phyloP scores from a whole-genome alignment of 129 eudicot species.

The Centaurea solstitialis region DNA sequence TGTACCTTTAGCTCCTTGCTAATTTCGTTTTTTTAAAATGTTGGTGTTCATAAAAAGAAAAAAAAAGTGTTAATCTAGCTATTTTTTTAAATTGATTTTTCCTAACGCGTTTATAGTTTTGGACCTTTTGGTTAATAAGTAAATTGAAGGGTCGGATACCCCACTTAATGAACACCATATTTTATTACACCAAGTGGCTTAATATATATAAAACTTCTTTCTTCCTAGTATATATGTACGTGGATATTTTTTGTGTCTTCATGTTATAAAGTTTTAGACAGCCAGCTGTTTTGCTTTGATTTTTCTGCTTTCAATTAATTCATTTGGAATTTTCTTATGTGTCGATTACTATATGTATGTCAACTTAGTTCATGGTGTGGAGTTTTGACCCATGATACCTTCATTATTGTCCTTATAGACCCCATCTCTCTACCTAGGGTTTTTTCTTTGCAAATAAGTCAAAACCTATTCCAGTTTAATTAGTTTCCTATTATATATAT shows the following conservation, averaged over 20 bases:
- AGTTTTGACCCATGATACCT: slow-evolving; percentile 27
- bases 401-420: slow-evolving; percentile 18
- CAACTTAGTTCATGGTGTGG: slow-evolving; percentile 24
- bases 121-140: too few species aligned
- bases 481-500: too few species aligned
- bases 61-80: too few species aligned
- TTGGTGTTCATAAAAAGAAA: too few species aligned
- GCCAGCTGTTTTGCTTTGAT: slow-evolving; percentile 25
- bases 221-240: background rate
- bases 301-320: slow-evolving; percentile 4
- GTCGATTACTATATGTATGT: slow-evolving; percentile 15
- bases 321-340: background rate
- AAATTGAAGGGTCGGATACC: too few species aligned
- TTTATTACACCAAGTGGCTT: slow-evolving; percentile 32
- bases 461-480: background rate
- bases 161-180: too few species aligned
- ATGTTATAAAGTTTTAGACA: slow-evolving; percentile 7
- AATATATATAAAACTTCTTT: slow-evolving; percentile 1
- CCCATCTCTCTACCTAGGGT: slow-evolving; percentile 23
- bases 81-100: too few species aligned
- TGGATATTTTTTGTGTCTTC: slow-evolving; percentile 15
- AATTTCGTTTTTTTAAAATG: too few species aligned
- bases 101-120: too few species aligned
- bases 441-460: slow-evolving; percentile 20
- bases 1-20: too few species aligned